These are phyloP conservation scores for Boletus vermiculosoides DNA, from an alignment of 768 basidiomycete genomes.

Conservation along the genomic window DNA sequence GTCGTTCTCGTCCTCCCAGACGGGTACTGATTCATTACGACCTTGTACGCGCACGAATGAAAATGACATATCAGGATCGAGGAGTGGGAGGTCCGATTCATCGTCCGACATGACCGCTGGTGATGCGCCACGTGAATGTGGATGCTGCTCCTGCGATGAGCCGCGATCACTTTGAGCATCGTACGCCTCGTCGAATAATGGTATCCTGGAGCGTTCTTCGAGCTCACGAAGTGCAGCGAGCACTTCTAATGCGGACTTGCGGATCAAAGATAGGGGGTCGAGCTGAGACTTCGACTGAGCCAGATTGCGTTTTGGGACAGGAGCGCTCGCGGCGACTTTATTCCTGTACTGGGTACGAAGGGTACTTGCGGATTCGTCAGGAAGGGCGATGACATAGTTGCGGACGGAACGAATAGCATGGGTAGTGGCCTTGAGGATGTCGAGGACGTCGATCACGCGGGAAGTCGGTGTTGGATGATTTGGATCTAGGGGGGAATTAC, in stretches of 20 bases:
- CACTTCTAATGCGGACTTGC: constrained; percentile 80
- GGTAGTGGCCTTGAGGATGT: constrained; percentile 74
- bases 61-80: constrained; percentile 62
- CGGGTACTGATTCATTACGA: constrained; percentile 60
- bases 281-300: constrained; percentile 37
- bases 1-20: constrained; percentile 77
- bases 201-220: constrained; percentile 75
- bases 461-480: constrained; percentile 11
- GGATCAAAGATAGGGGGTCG: constrained; percentile 67
- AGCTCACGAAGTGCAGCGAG: constrained; percentile 74
- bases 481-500: constrained; percentile 13
- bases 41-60: constrained; percentile 73
- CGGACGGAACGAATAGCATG: constrained; percentile 78
- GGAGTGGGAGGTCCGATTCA: constrained; percentile 27
- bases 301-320: constrained; percentile 35
- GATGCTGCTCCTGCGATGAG: constrained; percentile 37
- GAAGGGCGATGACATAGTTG: constrained; percentile 79
- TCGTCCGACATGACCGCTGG: constrained; percentile 44
- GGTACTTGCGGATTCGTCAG: constrained; percentile 64
- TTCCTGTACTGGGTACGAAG: constrained; percentile 59
- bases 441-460: constrained; percentile 57
- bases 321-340: constrained; percentile 37
- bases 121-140: constrained; percentile 44
- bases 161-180: constrained; percentile 74
- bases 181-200: constrained; percentile 78